Base-by-base conservation (phyloP, 2,329 filamentous ascomycete genomes). In the Erysiphe pulchra region DNA sequence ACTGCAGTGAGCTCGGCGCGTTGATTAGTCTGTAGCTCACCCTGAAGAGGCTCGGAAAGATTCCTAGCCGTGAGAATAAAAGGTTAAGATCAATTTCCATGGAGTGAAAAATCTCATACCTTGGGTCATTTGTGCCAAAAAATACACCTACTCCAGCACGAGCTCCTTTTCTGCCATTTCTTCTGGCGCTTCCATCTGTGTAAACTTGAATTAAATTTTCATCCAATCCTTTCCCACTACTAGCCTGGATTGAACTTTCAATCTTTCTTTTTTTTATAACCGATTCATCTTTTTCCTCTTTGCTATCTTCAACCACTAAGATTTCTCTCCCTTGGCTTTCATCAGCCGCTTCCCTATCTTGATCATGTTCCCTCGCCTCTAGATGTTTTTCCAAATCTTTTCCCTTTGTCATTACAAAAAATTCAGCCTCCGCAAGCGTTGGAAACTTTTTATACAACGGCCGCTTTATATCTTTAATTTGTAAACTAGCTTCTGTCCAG, bases 1-100 rank as follows among this genome's bases (percentile, higher is more conserved):
- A 95, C 79, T 8, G 85, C 90, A 20, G 81, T 86, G 48, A 98
- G 67, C 63, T 98, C 90, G n/a, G 87, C 90, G 2, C 90, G 80
- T 60, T 95, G 84, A 59, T 98, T 98, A 0, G 90, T 95, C 62
- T 95, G 90, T 10, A 69, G 47, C 4, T 24, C 20, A 16, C 57
- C 58, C 36, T 50, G 44, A 1, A 60, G 49, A 32, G 52, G 48
- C 47, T 59, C 58, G 14, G 58, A 57, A 31, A 60, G 62, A 55
- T 80, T 80, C 52, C 73, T 76, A 17, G 17, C 5, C 28, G 12
- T 20, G n/a, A 42, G 37, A 14, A 41, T 41, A 12, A 41, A 18
- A 7, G 39, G 17, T 8, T 13, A 13, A 41, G 18, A 11, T 20
- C 20, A 2, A 20, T 24, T 8, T 14, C 9, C 16, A 24, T 17